These are phyloP conservation scores for Knufia petricola DNA, from an alignment of 2,329 filamentous ascomycete species.

Conservation along the genomic window DNA sequence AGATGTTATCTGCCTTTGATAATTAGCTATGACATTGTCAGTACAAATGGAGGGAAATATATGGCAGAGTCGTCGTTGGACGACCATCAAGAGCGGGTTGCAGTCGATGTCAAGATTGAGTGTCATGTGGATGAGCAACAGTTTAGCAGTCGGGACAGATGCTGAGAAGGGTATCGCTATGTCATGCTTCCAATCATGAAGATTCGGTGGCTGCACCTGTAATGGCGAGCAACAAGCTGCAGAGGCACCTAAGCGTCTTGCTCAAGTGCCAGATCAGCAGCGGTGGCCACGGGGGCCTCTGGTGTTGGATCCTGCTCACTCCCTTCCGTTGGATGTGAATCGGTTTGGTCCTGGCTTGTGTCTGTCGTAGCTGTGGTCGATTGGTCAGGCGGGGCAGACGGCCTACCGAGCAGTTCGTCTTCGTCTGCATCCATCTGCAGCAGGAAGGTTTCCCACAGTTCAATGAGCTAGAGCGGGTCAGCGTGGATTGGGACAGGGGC, in stretches of 20 bases:
- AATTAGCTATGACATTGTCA: too few species aligned
- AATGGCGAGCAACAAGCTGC: background rate
- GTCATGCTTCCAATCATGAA: background rate
- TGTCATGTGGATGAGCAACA: too few species aligned
- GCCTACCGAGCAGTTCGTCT: conserved; percentile 43
- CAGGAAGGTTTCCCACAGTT: conserved; percentile 97
- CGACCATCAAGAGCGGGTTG: too few species aligned
- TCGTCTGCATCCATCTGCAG: conserved; percentile 93
- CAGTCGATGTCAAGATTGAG: too few species aligned
- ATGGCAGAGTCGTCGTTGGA: too few species aligned
- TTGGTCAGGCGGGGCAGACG: conserved; percentile 19
- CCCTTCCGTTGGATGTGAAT: conserved; percentile 4
- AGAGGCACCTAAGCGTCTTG: conserved; percentile 16
- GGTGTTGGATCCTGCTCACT: background rate
- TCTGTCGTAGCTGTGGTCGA: background rate
- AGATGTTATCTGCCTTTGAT: too few species aligned
- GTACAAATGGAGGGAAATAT: too few species aligned
- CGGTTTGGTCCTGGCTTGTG: background rate
- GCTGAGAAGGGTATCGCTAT: background rate
- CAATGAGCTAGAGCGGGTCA: conserved; percentile 57
- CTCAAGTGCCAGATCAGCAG: conserved; percentile 21
- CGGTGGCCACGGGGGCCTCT: conserved; percentile 11
- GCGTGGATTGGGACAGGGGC: background rate
- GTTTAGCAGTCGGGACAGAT: background rate
- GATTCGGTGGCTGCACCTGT: background rate